Evolutionary conservation across 1,284 basidiomycete species (phyloP), one percentile per base, ranked within the genome.

Genomic region (Austroboletus novae-zelandiae): DNA sequence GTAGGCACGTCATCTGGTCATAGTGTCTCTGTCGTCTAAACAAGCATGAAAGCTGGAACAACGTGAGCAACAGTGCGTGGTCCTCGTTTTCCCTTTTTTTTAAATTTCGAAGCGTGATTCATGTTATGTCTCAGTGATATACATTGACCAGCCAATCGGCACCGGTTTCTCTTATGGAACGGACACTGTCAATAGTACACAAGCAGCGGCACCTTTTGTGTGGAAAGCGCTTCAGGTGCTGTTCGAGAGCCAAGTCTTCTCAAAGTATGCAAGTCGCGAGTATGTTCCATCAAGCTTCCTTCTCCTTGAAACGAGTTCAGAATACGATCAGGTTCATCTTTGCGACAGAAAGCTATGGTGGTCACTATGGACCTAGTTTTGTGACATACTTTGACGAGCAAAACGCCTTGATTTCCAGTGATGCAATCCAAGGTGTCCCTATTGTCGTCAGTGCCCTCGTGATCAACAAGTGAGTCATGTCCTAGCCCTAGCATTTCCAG

Each of bases 81-180:
- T 31, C 13, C 30, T 23, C 3, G 18, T 6, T 7, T 9, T 13
- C 17, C 20, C 20, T 5, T 23, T 52, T 8, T 6, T 9, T n/a
- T n/a, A n/a, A n/a, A n/a, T n/a, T 14, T 43, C 25, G 45, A 10
- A 42, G 45, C 32, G 23, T 13, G 10, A 30, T 18, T 43, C 27
- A 48, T 41, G 1, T 8, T 15, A 17, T 30, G 4, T 44, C 11
- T 23, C 49, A 86, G 83, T 86, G 65, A 81, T 90, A 42, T 89
- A 87, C 60, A 81, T 89, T 45, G 86, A 89, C 63, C 86, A 90
- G 64, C 87, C 87, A 1, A 82, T 86, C 47, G 82, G 81, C 0
- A 80, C 82, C 5, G 84, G 84, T 3, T 85, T 85, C 62, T 86
- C 83, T 5, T 80, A 77, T 50, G 83, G 84, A 4, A 75, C 66